Evolutionary conservation across 192 early-diverging fungal genomes (phyloP).

Genomic region (Podila minutissima): DNA sequence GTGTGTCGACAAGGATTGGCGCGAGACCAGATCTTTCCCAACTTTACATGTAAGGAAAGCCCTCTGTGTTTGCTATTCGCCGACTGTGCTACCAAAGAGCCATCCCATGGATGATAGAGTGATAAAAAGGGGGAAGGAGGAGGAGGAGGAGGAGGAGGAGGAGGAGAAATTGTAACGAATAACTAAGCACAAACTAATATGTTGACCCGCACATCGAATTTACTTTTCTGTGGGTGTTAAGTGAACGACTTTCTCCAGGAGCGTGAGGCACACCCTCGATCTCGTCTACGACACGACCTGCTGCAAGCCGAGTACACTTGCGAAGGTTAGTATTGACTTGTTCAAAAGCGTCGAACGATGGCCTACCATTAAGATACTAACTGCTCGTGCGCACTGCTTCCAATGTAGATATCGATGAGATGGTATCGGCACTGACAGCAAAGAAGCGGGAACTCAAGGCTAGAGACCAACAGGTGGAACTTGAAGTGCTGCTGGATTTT

Average conservation of each 20-base stretch:
- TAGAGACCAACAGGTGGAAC: conserved; percentile 64
- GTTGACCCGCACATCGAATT: background rate
- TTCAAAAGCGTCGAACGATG: background rate
- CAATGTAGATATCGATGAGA: conserved; percentile 67
- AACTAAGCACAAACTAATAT: conserved; percentile 9
- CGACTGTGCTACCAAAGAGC: too few species aligned
- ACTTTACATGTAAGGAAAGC: conserved; percentile 70
- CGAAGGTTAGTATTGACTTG: conserved; percentile 21
- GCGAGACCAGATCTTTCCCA: conserved; percentile 82
- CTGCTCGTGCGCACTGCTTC: background rate
- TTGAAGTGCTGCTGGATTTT: conserved; percentile 72
- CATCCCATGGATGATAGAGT: background rate
- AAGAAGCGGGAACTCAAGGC: conserved; percentile 70
- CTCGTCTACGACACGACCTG: conserved; percentile 26
- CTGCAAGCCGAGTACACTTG: conserved; percentile 33
- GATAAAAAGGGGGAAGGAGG: background rate
- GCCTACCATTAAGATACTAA: background rate
- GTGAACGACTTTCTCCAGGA: conserved; percentile 54
- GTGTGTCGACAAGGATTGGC: conserved; percentile 68
- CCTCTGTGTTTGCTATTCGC: too few species aligned
- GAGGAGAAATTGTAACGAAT: conserved; percentile 6
- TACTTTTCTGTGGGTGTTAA: conserved; percentile 18
- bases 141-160: background rate
- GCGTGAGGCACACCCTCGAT: conserved; percentile 7
- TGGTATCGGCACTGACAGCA: conserved; percentile 66